Evolutionary conservation across 768 basidiomycete species (phyloP).

Genomic region (Trametes maxima): DNA sequence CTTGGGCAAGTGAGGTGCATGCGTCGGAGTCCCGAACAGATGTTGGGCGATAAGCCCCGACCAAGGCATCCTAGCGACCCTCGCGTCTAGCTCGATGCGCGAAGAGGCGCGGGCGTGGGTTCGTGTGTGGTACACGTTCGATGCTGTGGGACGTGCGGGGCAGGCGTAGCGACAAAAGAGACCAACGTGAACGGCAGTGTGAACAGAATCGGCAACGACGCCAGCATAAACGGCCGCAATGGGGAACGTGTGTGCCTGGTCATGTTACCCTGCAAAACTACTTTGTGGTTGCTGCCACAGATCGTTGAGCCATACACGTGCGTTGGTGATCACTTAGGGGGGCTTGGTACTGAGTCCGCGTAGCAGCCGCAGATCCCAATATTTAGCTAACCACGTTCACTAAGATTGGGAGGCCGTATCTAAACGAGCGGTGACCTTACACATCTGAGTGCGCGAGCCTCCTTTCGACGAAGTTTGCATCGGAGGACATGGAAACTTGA

Average conservation of each 20-base stretch:
- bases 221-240: not conserved
- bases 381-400: not conserved
- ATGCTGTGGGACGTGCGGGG: conserved; percentile 1
- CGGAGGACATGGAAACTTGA: too few relatives aligned
- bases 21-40: conserved; percentile 17
- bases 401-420: too few relatives aligned
- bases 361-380: not conserved
- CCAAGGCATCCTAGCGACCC: not conserved
- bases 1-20: conserved; percentile 7
- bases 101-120: not conserved
- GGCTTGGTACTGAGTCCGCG: not conserved
- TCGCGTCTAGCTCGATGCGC: not conserved
- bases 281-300: not conserved
- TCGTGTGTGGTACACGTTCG: conserved; percentile 3
- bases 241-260: conserved; percentile 3
- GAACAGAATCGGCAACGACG: not conserved
- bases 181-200: conserved; percentile 3
- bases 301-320: conserved; percentile 6
- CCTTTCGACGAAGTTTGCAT: too few relatives aligned
- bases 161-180: not conserved
- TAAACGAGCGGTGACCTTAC: too few relatives aligned
- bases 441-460: too few relatives aligned
- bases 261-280: not conserved
- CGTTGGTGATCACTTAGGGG: conserved; percentile 1
- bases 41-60: conserved; percentile 8